Evolutionary conservation across 768 basidiomycete species (phyloP).

Genomic region (Mycena chlorophos): DNA sequence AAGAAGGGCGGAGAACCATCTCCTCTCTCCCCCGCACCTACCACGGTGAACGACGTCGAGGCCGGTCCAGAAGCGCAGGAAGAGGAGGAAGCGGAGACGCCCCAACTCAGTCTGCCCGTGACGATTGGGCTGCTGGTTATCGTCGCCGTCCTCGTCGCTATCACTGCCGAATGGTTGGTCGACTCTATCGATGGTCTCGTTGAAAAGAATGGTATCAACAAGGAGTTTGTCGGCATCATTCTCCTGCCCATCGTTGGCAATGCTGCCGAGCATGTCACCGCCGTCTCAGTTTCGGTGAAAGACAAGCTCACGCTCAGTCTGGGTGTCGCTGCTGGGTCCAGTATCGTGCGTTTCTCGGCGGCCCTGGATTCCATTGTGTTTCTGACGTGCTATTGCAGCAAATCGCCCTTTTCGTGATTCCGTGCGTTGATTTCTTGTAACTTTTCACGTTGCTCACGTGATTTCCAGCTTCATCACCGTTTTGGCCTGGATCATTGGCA

Average conservation of each 20-base stretch:
- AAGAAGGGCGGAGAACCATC: slow-evolving; percentile 28
- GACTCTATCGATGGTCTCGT: slow-evolving; percentile 81
- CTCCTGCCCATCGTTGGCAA: slow-evolving; percentile 92
- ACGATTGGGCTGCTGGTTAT: slow-evolving; percentile 53
- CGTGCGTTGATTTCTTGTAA: slow-evolving; percentile 44
- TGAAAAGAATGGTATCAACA: slow-evolving; percentile 50
- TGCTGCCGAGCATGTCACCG: slow-evolving; percentile 90
- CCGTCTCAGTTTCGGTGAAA: slow-evolving; percentile 89
- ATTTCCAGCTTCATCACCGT: slow-evolving; percentile 65
- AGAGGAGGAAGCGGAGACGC: slow-evolving; percentile 47
- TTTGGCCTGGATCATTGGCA: slow-evolving; percentile 80
- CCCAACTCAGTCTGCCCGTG: slow-evolving; percentile 55
- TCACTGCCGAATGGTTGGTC: slow-evolving; percentile 75
- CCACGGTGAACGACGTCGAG: slow-evolving; percentile 7
- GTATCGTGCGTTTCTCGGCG: slow-evolving; percentile 54
- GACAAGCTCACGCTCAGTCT: slow-evolving; percentile 85
- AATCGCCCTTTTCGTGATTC: slow-evolving; percentile 84
- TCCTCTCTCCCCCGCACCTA: slow-evolving; percentile 25
- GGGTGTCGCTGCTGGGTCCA: slow-evolving; percentile 86
- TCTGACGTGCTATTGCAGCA: slow-evolving; percentile 63
- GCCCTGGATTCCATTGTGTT: slow-evolving; percentile 1
- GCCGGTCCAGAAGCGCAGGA: slow-evolving; percentile 28
- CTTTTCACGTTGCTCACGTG: not conserved
- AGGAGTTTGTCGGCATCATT: slow-evolving; percentile 82
- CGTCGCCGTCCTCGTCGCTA: slow-evolving; percentile 64